These are phyloP conservation scores for Gleditsia sinensis DNA, from an alignment of 306 rosid genomes.

Conservation along the genomic window DNA sequence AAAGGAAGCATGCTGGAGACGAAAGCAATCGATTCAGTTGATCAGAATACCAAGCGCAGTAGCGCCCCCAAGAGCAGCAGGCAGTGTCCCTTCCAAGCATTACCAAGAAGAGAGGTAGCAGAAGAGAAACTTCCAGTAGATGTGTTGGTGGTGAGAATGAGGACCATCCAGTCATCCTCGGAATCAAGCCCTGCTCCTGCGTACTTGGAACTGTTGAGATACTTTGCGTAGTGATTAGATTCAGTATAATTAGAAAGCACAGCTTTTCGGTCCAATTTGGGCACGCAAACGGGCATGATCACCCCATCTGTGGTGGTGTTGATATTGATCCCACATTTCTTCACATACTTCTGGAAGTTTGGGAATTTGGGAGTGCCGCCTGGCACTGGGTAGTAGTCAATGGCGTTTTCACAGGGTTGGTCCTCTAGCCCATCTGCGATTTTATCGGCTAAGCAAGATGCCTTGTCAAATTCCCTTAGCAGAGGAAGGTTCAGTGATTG, in stretches of 20 bases:
- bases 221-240: constrained; percentile 37
- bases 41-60: constrained; percentile 20
- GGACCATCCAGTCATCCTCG: constrained; percentile 74
- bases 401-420: constrained; percentile 42
- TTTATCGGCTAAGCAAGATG: constrained; percentile 60
- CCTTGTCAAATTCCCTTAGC: constrained; percentile 38
- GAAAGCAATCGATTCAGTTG: too few relatives aligned
- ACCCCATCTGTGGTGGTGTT: constrained; percentile 56
- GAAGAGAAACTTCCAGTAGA: constrained; percentile 55
- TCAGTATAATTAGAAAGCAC: constrained; percentile 50
- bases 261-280: constrained; percentile 18
- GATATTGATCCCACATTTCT: constrained; percentile 52
- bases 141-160: constrained; percentile 51
- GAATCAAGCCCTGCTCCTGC: constrained; percentile 65
- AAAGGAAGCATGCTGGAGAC: too few relatives aligned
- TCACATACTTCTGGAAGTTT: constrained; percentile 29
- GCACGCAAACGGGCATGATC: constrained; percentile 63
- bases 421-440: constrained; percentile 54
- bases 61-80: constrained; percentile 4
- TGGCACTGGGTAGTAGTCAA: constrained; percentile 36
- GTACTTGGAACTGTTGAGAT: constrained; percentile 58
- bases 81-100: background rate
- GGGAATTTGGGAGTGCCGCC: constrained; percentile 32
- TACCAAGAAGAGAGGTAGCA: constrained; percentile 37
- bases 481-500: constrained; percentile 41